Evolutionary conservation across 345 rosid species (phyloP).

Genomic region (Aethionema arabicum): DNA sequence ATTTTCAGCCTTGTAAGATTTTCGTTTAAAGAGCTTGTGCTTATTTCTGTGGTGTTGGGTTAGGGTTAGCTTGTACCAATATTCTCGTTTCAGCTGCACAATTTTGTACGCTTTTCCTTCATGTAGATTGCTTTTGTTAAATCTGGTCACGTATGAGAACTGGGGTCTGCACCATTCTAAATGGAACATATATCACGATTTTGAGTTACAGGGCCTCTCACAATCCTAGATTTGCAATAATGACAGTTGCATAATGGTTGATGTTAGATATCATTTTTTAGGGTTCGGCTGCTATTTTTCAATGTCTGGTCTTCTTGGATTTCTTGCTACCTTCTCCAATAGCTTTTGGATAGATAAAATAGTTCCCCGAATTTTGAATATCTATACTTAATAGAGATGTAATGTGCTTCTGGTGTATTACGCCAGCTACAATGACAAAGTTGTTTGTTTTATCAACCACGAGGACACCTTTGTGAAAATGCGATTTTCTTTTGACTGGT

Average conservation of each 20-base stretch:
- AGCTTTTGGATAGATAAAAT: neutral
- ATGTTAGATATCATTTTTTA: conserved; percentile 8
- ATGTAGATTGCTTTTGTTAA: conserved; percentile 1
- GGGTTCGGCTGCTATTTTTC: neutral
- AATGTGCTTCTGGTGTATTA: neutral
- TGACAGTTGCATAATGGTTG: conserved; percentile 2
- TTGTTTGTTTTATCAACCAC: conserved; percentile 10
- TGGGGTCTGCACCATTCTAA: conserved; percentile 16
- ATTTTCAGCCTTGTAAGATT: conserved; percentile 22
- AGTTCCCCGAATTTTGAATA: neutral
- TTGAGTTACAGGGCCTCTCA: conserved; percentile 13
- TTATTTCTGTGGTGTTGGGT: conserved; percentile 19
- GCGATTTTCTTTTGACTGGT: conserved; percentile 23
- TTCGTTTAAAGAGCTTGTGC: conserved; percentile 10
- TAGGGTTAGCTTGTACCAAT: conserved; percentile 33
- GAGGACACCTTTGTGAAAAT: conserved; percentile 12
- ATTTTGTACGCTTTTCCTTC: conserved; percentile 7
- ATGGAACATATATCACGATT: neutral
- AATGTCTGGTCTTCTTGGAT: neutral
- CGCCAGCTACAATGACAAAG: conserved; percentile 3
- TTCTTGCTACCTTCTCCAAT: conserved; percentile 4
- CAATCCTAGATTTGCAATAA: neutral
- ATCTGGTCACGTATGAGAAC: conserved; percentile 27
- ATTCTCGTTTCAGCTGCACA: neutral
- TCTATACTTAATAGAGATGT: neutral